phyloP scores from a whole-genome alignment of 192 early-diverging fungal species.

The Coemansia sp. region DNA sequence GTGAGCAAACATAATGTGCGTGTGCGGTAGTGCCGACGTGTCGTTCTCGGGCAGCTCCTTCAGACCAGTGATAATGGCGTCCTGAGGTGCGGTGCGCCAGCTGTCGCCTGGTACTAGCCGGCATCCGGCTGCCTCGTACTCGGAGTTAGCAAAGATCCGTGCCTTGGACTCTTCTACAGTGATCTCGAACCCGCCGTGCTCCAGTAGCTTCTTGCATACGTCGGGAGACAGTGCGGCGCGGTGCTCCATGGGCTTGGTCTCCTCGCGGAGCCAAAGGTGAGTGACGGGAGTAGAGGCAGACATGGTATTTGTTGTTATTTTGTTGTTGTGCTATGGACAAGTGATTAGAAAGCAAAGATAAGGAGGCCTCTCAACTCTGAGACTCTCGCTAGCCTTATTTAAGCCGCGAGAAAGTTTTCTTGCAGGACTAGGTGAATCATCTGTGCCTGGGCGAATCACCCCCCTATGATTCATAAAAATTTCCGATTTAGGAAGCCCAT shows the following conservation, averaged over 20 bases:
- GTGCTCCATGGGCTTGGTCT: slow-evolving; percentile 97
- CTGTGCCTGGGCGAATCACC: background rate
- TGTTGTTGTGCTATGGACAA: background rate
- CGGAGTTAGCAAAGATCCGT: slow-evolving; percentile 88
- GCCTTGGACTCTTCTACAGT: slow-evolving; percentile 83
- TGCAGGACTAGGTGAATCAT: slow-evolving; percentile 1
- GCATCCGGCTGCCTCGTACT: slow-evolving; percentile 88
- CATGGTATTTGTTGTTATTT: slow-evolving; percentile 12
- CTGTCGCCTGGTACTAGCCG: slow-evolving; percentile 74
- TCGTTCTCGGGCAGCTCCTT: slow-evolving; percentile 98
- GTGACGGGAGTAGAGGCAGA: slow-evolving; percentile 25
- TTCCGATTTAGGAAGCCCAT: background rate
- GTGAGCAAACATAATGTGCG: slow-evolving; percentile 98
- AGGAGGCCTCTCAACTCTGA: background rate
- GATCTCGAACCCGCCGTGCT: slow-evolving; percentile 74
- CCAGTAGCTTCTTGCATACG: slow-evolving; percentile 79
- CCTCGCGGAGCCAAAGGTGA: slow-evolving; percentile 94
- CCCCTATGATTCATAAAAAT: slow-evolving; percentile 15
- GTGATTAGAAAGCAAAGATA: background rate
- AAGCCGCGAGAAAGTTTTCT: background rate
- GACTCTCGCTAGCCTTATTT: background rate
- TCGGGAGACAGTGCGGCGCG: slow-evolving; percentile 90
- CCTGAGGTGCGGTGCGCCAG: slow-evolving; percentile 85
- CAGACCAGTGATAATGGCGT: slow-evolving; percentile 94
- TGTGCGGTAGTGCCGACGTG: slow-evolving; percentile 83